These are phyloP conservation scores for Mentha longifolia DNA, from an alignment of 257 asterid species.

Conservation along the genomic window DNA sequence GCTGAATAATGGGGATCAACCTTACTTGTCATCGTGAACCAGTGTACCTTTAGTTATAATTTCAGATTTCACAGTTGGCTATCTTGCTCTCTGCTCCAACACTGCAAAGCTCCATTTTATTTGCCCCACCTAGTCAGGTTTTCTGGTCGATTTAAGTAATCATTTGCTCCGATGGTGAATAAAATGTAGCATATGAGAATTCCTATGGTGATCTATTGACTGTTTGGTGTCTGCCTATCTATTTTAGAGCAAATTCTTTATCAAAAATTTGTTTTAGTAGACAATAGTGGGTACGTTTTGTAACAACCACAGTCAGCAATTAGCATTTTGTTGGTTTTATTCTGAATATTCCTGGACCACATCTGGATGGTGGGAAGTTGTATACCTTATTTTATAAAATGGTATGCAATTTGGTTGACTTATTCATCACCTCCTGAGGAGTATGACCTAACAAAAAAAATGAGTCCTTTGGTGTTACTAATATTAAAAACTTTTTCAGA, in stretches of 20 bases:
- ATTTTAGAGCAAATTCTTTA: constrained; percentile 4
- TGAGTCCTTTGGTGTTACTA: neutral
- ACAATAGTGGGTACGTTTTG: neutral
- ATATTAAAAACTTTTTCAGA: neutral
- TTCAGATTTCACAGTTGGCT: neutral
- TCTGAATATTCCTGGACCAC: constrained; percentile 10
- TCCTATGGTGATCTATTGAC: neutral
- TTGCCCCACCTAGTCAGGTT: neutral
- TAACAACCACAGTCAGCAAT: neutral
- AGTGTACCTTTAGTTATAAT: neutral
- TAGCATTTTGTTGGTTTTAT: constrained; percentile 16
- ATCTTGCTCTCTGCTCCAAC: neutral
- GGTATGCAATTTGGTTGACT: neutral
- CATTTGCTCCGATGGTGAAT: neutral
- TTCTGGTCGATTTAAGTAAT: neutral
- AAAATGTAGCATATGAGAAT: neutral
- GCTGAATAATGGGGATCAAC: no score
- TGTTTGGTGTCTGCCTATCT: neutral
- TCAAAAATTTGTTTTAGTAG: neutral
- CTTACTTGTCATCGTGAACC: no score
- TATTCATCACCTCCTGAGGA: neutral
- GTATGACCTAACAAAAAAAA: neutral
- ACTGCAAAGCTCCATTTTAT: neutral
- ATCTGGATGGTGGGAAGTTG: constrained; percentile 17
- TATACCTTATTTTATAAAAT: constrained; percentile 1